phyloP scores from a whole-genome alignment of 2,329 filamentous ascomycete genomes.

The Rutstroemia sp. region DNA sequence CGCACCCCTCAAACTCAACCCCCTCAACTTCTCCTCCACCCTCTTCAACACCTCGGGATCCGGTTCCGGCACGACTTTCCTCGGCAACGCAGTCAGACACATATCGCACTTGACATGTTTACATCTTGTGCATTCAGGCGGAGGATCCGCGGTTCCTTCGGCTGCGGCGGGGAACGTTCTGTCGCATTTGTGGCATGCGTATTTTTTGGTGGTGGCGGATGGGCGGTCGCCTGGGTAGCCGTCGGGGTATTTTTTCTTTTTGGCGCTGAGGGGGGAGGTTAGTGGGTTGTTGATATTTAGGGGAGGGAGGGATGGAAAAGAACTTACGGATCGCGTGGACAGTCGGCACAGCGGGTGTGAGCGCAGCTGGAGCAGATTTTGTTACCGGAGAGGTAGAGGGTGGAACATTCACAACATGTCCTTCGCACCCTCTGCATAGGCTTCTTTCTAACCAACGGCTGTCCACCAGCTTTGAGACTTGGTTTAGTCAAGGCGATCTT shows the following conservation, averaged over 20 bases:
- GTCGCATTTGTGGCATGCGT: slow-evolving; percentile 57
- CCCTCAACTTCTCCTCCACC: slow-evolving; percentile 48
- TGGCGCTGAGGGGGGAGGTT: slow-evolving; percentile 40
- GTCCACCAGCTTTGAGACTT: slow-evolving; percentile 52
- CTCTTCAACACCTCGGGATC: slow-evolving; percentile 53
- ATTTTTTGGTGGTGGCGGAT: slow-evolving; percentile 30
- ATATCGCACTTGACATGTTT: slow-evolving; percentile 50
- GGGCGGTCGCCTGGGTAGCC: slow-evolving; percentile 58
- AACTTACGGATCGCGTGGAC: slow-evolving; percentile 71
- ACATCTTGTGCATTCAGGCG: slow-evolving; percentile 51
- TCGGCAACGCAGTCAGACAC: slow-evolving; percentile 42
- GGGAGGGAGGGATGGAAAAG: background rate
- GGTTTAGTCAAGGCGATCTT: slow-evolving; percentile 53
- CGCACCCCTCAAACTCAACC: slow-evolving; percentile 11
- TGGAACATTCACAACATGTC: slow-evolving; percentile 67
- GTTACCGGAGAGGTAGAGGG: slow-evolving; percentile 48
- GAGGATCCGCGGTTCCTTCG: slow-evolving; percentile 5
- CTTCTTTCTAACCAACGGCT: slow-evolving; percentile 65
- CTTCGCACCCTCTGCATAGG: slow-evolving; percentile 67
- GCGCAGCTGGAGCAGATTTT: slow-evolving; percentile 63
- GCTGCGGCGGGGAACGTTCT: slow-evolving; percentile 41
- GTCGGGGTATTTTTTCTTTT: slow-evolving; percentile 61
- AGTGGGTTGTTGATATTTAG: background rate
- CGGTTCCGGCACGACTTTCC: slow-evolving; percentile 51
- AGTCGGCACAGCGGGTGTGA: slow-evolving; percentile 72